Base-by-base conservation (phyloP, 257 asterid species). In the Nicotiana obtusifolia region DNA sequence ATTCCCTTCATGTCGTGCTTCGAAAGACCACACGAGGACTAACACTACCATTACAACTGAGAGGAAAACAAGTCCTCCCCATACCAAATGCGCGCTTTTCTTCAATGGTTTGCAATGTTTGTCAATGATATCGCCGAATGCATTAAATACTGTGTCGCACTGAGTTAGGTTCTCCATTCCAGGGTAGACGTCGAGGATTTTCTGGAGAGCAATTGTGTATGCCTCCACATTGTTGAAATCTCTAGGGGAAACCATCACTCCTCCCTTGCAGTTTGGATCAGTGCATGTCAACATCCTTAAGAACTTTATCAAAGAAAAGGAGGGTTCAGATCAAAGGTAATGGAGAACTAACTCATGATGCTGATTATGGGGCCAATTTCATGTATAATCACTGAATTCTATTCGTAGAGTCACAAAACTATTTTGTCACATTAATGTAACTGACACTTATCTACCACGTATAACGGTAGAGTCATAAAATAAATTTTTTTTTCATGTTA, bases 21-120 rank as follows among this genome's bases (percentile, higher is more conserved):
- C 83, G 11, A 77, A 22, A 2, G 89, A 83, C 95, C 95, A 93
- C 5, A 87, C 52, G 0, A 91, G 60, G 44, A 93, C 88, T 65
- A 95, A 73, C 5, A 85, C 87, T 81, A 89, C 84, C 92, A 95
- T 87, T 1, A 84, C 89, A 11, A 88, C 80, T 0, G 98, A 89
- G 20, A 95, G 93, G 81, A 88, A 82, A 56, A 85, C 86, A 80
- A 90, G 44, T 11, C 95, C 71, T 16, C 83, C 87, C 97, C 98
- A 95, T 66, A 85, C 89, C 91, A 93, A 83, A 14, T 83, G 80
- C 2, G 78, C 81, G 24, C 87, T 33, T 83, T 89, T 84, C 88
- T 92, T 91, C 53, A 95, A 56, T 10, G 98, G 98, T 64, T 61
- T 71, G 88, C 99, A 95, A 35, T 95, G 95, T 0, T 84, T 59